Evolutionary conservation across 2,329 filamentous ascomycete genomes (phyloP).

Genomic region (Calonectria multiphialidica): DNA sequence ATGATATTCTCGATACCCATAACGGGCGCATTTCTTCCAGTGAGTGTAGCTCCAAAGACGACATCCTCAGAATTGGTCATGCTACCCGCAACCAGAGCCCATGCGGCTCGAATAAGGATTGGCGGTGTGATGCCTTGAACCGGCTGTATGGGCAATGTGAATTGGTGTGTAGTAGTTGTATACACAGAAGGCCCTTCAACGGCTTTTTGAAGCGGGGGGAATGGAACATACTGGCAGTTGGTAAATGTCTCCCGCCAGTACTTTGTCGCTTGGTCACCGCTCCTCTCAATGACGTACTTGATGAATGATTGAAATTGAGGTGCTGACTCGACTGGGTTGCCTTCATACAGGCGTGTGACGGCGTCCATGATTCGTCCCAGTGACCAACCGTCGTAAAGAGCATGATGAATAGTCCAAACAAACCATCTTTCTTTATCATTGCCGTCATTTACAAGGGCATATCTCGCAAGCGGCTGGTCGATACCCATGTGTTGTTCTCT

Average conservation of each 20-base stretch:
- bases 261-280: neutral
- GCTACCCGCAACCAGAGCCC: slow-evolving; percentile 37
- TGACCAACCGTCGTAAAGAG: slow-evolving; percentile 47
- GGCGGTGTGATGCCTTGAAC: slow-evolving; percentile 8
- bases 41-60: neutral
- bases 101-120: slow-evolving; percentile 41
- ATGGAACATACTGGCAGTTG: slow-evolving; percentile 3
- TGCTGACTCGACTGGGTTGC: neutral
- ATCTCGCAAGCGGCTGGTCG: slow-evolving; percentile 55
- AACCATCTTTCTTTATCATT: slow-evolving; percentile 18
- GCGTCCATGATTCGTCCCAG: slow-evolving; percentile 27
- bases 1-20: neutral
- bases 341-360: slow-evolving; percentile 21
- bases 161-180: neutral
- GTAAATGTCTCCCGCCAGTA: slow-evolving; percentile 17
- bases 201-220: slow-evolving; percentile 8
- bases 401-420: slow-evolving; percentile 44
- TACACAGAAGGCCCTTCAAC: neutral
- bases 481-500: slow-evolving; percentile 37
- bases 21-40: neutral
- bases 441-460: slow-evolving; percentile 40
- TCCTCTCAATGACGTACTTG: neutral
- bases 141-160: neutral
- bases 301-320: slow-evolving; percentile 15
- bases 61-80: slow-evolving; percentile 24